A percentile compares a stretch with the other conserved stretches of the same genome.
phyloP scores from a whole-genome alignment of 768 basidiomycete genomes.

The Leucocoprinus leucothites region DNA sequence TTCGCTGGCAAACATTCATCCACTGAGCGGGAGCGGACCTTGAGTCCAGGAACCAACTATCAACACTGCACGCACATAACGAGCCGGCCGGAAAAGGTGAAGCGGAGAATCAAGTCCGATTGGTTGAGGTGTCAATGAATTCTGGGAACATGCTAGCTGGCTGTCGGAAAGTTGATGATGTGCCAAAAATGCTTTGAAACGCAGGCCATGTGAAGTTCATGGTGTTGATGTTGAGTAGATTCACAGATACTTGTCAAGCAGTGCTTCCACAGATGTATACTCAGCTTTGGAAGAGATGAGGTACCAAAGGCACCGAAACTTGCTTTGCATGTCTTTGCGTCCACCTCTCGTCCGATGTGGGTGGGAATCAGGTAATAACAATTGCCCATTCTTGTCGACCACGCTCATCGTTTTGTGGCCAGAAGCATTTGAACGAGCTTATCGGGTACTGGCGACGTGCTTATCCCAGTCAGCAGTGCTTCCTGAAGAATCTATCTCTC shows the following conservation, averaged over 20 bases:
- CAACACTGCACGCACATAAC: neutral
- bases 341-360: neutral
- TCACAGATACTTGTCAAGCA: constrained; percentile 4
- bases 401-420: neutral
- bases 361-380: neutral
- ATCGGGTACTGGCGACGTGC: neutral
- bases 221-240: neutral
- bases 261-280: constrained; percentile 3
- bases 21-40: neutral
- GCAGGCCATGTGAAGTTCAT: constrained; percentile 7
- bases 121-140: neutral
- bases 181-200: constrained; percentile 5
- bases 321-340: neutral
- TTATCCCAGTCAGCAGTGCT: neutral
- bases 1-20: neutral
- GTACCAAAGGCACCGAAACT: neutral
- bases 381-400: too few relatives aligned
- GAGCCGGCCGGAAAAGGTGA: neutral
- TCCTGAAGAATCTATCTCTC: neutral
- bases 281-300: constrained; percentile 1
- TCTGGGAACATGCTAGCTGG: neutral
- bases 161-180: constrained; percentile 6
- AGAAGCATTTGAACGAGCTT: neutral
- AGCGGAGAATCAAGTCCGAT: neutral
- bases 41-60: constrained; percentile 8